Conservation (phyloP, 2,329 filamentous ascomycete species). For the Aspergillus sp. region DNA sequence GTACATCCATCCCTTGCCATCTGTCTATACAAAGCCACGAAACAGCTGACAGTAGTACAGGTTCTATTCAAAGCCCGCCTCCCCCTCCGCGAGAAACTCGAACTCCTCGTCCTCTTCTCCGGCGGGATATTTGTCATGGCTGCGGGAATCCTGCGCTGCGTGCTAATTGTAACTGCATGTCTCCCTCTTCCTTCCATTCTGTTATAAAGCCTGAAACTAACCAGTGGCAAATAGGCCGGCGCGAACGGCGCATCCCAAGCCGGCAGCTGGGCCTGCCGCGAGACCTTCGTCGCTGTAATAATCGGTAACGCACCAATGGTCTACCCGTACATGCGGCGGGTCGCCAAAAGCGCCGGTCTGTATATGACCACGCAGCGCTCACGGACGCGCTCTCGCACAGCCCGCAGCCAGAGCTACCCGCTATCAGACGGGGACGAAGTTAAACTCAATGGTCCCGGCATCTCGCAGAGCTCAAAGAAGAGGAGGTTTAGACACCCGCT, state of each 20-base stretch:
- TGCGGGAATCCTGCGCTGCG: conserved; percentile 55
- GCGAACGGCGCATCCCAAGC: conserved; percentile 41
- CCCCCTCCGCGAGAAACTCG: conserved; percentile 51
- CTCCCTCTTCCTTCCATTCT: no score
- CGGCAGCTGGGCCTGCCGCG: conserved; percentile 47
- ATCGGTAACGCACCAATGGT: conserved; percentile 47
- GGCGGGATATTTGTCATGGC: conserved; percentile 58
- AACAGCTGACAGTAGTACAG: conserved; percentile 29
- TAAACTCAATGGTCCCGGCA: background rate
- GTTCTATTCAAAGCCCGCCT: conserved; percentile 57
- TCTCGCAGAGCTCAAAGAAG: conserved; percentile 14
- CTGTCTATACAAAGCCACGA: no score
- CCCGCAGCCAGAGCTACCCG: conserved; percentile 21
- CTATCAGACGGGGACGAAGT: conserved; percentile 21
- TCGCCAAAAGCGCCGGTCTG: conserved; percentile 27
- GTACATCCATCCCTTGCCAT: conserved; percentile 41
- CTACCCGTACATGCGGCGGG: conserved; percentile 35
- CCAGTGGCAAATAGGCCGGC: no score
- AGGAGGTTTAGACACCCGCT: conserved; percentile 32
- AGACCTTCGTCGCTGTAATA: conserved; percentile 47
- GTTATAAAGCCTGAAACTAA: no score
- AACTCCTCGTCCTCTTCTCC: conserved; percentile 55
- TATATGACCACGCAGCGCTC: conserved; percentile 20
- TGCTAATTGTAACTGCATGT: conserved; percentile 48
- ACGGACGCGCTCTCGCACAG: conserved; percentile 4